phyloP scores from a whole-genome alignment of 1,139 yeast species.

The Spencermartinsiella ligniputridi region DNA sequence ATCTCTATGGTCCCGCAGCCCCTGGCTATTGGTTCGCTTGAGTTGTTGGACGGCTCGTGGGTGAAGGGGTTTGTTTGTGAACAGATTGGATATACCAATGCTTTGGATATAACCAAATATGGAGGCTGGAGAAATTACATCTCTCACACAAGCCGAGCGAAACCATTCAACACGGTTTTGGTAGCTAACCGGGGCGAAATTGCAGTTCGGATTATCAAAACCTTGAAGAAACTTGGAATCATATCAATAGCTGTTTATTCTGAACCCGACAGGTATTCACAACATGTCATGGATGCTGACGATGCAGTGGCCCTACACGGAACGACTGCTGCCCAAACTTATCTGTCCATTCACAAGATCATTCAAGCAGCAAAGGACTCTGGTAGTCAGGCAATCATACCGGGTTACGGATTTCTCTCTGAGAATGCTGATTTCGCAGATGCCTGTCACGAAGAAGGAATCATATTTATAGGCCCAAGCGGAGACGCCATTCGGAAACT shows the following conservation, averaged over 20 bases:
- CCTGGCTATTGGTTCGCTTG: conserved; percentile 88
- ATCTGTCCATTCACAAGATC: conserved; percentile 78
- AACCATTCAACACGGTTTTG: conserved; percentile 76
- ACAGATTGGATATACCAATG: conserved; percentile 65
- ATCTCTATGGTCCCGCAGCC: conserved; percentile 90
- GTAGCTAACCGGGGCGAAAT: conserved; percentile 98
- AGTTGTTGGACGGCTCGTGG: conserved; percentile 72
- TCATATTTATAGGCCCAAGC: conserved; percentile 91
- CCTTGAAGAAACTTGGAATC: conserved; percentile 74
- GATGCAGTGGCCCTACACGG: conserved; percentile 77
- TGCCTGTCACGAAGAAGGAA: conserved; percentile 73
- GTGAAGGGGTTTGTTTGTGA: conserved; percentile 94
- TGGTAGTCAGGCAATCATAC: conserved; percentile 87
- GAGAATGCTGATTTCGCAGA: conserved; percentile 97
- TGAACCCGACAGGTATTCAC: conserved; percentile 82
- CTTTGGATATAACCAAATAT: conserved; percentile 70
- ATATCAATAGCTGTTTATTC: conserved; percentile 84
- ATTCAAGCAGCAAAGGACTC: conserved; percentile 77
- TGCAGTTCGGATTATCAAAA: conserved; percentile 87
- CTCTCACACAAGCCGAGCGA: conserved; percentile 34
- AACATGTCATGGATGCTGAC: conserved; percentile 81
- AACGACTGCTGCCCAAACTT: conserved; percentile 82
- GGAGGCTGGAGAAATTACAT: conserved; percentile 88
- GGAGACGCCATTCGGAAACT: conserved; percentile 87
- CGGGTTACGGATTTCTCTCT: conserved; percentile 95